A percentile compares a stretch with the other conserved stretches of the same genome.
Evolutionary conservation across 2,329 filamentous ascomycete species (phyloP).

Genomic region (Apiospora malaysiana): DNA sequence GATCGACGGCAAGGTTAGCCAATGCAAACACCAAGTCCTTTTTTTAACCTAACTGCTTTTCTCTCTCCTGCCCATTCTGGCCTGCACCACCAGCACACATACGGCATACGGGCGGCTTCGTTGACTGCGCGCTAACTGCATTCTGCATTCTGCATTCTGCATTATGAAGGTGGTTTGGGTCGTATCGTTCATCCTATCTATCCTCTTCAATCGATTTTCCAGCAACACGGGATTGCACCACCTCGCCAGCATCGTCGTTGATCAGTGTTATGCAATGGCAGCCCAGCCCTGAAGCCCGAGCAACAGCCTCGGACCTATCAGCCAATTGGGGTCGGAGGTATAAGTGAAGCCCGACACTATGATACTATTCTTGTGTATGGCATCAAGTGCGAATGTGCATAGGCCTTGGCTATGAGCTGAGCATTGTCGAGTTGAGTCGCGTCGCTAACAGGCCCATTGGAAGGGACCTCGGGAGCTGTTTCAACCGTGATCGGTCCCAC

Average conservation of each 20-base stretch:
- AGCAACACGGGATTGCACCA: not conserved
- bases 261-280: not conserved
- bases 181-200: constrained; percentile 16
- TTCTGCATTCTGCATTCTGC: not conserved
- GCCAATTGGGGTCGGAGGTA: not conserved
- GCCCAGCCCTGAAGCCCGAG: not conserved
- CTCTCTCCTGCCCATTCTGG: not conserved
- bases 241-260: not conserved
- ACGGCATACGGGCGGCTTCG: not conserved
- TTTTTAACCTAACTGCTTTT: not conserved
- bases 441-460: not conserved
- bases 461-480: not conserved
- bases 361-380: not conserved
- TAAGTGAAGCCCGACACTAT: not conserved
- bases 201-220: not conserved
- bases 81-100: not conserved
- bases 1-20: constrained; percentile 23
- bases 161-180: not conserved
- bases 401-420: not conserved
- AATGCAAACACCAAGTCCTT: not conserved
- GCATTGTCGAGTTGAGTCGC: not conserved
- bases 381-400: not conserved
- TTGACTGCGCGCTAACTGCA: not conserved
- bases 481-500: constrained; percentile 18
- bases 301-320: not conserved